These are phyloP conservation scores for Penicillium atrosanguineum DNA, from an alignment of 495 filamentous ascomycete species.

Conservation along the genomic window DNA sequence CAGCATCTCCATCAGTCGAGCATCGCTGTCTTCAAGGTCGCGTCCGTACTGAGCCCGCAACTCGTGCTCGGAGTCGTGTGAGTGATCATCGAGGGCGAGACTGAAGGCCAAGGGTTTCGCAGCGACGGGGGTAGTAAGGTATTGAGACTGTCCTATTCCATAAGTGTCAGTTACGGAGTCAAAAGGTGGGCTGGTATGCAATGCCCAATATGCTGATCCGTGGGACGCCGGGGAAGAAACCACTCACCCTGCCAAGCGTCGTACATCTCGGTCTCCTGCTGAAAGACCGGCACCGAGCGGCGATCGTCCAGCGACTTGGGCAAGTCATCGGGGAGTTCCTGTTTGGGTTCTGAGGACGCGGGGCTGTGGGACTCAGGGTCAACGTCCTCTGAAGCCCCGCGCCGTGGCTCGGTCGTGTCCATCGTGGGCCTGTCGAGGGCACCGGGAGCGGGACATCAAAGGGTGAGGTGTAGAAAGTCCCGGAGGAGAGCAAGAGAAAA, in stretches of 20 bases:
- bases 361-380: constrained; percentile 24
- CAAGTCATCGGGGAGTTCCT: constrained; percentile 76
- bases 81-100: constrained; percentile 73
- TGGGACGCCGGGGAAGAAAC: background rate
- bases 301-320: constrained; percentile 90
- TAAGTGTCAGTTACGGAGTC: background rate
- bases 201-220: background rate
- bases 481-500: constrained; percentile 1
- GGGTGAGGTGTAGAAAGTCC: constrained; percentile 2
- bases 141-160: constrained; percentile 82
- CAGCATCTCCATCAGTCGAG: constrained; percentile 90
- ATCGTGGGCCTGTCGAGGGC: constrained; percentile 29
- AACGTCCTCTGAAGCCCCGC: constrained; percentile 36
- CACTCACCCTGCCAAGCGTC: constrained; percentile 94
- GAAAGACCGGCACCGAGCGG: constrained; percentile 56
- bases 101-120: constrained; percentile 83
- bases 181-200: constrained; percentile 2
- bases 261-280: constrained; percentile 88
- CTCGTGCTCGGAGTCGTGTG: constrained; percentile 42
- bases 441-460: constrained; percentile 22
- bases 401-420: constrained; percentile 37
- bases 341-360: constrained; percentile 21
- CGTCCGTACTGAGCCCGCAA: constrained; percentile 38
- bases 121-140: constrained; percentile 78
- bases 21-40: constrained; percentile 73